A percentile compares a stretch with the other conserved stretches of the same genome.
Evolutionary conservation across 2,329 filamentous ascomycete genomes (phyloP).

Genomic region (Trichoderma hamatum): DNA sequence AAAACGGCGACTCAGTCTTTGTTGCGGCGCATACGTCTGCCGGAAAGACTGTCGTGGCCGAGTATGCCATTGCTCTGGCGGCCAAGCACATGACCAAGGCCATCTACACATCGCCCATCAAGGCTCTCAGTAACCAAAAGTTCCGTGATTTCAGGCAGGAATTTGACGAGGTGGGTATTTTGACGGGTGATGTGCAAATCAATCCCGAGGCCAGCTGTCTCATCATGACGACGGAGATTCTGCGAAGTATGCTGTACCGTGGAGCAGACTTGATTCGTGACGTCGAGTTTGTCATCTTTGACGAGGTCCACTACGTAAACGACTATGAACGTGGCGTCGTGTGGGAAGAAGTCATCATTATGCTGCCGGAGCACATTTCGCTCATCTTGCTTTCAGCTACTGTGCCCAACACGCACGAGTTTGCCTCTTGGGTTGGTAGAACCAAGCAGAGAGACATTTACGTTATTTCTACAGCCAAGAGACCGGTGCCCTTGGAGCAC

Average conservation of each 20-base stretch:
- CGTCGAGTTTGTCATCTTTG: conserved; percentile 98
- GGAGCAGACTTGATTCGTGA: conserved; percentile 95
- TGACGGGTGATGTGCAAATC: conserved; percentile 98
- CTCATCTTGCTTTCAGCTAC: conserved; percentile 94
- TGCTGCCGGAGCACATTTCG: conserved; percentile 96
- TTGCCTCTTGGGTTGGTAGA: conserved; percentile 95
- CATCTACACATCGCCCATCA: conserved; percentile 98
- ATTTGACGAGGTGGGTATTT: conserved; percentile 94
- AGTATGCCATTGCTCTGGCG: conserved; percentile 95
- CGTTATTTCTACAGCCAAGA: conserved; percentile 95
- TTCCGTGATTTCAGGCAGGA: conserved; percentile 89
- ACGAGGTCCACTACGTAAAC: conserved; percentile 98
- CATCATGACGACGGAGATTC: conserved; percentile 98
- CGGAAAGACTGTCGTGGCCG: conserved; percentile 96
- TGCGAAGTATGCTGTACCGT: conserved; percentile 96
- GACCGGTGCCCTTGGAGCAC: conserved; percentile 92
- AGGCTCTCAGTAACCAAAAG: conserved; percentile 97
- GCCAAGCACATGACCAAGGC: conserved; percentile 99
- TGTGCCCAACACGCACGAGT: conserved; percentile 96
- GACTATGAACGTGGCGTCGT: conserved; percentile 94
- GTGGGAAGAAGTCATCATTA: conserved; percentile 99
- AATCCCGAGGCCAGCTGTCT: conserved; percentile 96
- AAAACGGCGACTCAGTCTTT: conserved; percentile 95
- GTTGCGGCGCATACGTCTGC: conserved; percentile 97
- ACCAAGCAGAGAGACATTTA: conserved; percentile 99